Evolutionary conservation across 2,329 filamentous ascomycete genomes (phyloP), one percentile per base, ranked within the genome.

Genomic region (Epichloe festucae): DNA sequence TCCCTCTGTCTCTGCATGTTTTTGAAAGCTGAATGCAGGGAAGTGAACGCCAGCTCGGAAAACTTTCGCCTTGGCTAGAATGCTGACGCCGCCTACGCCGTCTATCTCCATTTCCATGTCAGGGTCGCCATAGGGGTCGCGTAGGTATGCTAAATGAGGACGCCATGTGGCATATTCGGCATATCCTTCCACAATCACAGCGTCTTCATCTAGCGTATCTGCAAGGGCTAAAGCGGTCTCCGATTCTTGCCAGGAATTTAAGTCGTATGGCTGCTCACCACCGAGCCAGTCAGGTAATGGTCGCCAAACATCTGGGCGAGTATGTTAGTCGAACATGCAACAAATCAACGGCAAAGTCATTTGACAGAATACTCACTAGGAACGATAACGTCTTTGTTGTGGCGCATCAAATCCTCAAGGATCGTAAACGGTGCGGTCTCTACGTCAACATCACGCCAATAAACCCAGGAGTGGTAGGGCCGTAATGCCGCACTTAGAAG

Each of bases 31-130:
- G 66, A 98, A 98, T 2, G 93, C 93, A 3, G 93, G 93, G 70
- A 98, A 98, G 68, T 98, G 93, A 36, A 95, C 91, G 43, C 93
- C 93, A 45, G 87, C 85, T 55, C 93, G 82, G 74, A 98, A 98
- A 0, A 98, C 93, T 60, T 85, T 86, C 2, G 93, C 93, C 70
- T 97, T 98, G 45, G 93, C 91, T 60, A 98, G 70, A 62, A 98
- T 98, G 71, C 89, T 96, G 60, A 98, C 93, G 70, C 93, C 93
- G 48, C 93, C 91, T 46, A 98, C 90, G 58, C 93, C 93, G 60
- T 98, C 93, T 60, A 98, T 91, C 62, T 98, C 93, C 93, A 98
- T 97, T 66, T 98, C 93, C 85, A 97, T 96, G 65, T 98, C 93
- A 19, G 91, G 91, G 64, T 98, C 93, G 40, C 93, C 93, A 62